These are phyloP conservation scores for Hydrangea macrophylla DNA, from an alignment of 148 eudicot genomes.

Conservation along the genomic window DNA sequence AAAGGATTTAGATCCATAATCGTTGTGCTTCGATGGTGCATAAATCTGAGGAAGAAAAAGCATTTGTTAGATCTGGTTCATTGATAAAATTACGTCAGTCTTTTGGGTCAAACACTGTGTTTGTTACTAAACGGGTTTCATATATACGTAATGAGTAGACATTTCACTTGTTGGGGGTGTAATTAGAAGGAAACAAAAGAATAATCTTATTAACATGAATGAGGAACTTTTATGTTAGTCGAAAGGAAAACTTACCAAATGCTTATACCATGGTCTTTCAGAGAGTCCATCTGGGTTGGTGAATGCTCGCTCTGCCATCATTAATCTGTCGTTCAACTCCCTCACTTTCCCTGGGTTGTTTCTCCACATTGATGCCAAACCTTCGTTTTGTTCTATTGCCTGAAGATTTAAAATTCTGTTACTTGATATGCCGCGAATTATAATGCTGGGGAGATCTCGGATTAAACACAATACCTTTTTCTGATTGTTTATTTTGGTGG, in stretches of 20 bases:
- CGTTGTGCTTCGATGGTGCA: constrained; percentile 57
- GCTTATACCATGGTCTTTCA: constrained; percentile 62
- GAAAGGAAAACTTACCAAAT: constrained; percentile 34
- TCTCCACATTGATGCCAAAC: constrained; percentile 37
- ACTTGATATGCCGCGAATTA: not conserved
- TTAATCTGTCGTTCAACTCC: constrained; percentile 55
- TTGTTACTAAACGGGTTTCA: not conserved
- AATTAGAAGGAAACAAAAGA: not conserved
- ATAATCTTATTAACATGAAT: not conserved
- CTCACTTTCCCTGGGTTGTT: constrained; percentile 33
- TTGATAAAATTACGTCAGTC: too few species aligned
- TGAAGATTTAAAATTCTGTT: not conserved
- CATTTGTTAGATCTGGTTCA: too few species aligned
- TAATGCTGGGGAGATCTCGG: not conserved
- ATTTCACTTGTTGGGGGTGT: too few species aligned
- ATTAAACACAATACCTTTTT: constrained; percentile 29
- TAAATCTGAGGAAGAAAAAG: constrained; percentile 39
- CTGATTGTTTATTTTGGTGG: constrained; percentile 36
- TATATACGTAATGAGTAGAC: too few species aligned
- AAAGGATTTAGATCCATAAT: constrained; percentile 52
- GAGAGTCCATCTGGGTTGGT: constrained; percentile 52
- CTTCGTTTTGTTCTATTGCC: constrained; percentile 34
- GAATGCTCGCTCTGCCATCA: constrained; percentile 65
- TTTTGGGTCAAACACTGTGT: too few species aligned
- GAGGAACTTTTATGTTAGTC: not conserved